These are phyloP conservation scores for Ceratocystis papillata DNA, from an alignment of 2,329 filamentous ascomycete genomes.

Conservation along the genomic window DNA sequence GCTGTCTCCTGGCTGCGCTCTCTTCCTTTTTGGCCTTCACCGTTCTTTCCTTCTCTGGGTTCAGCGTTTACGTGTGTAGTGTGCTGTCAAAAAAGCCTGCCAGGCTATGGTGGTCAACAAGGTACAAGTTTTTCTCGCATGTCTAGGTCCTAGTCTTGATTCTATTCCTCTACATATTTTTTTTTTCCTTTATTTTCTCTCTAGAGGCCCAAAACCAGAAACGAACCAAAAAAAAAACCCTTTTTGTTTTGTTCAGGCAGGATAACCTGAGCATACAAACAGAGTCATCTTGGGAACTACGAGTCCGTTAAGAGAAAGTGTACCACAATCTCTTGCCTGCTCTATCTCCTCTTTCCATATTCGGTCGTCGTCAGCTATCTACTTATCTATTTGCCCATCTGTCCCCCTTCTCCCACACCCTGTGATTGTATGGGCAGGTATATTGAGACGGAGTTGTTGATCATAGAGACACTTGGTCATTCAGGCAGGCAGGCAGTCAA, in stretches of 20 bases:
- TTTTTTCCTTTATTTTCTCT: not conserved
- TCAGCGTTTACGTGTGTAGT: not conserved
- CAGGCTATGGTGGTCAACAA: not conserved
- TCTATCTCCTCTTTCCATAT: not conserved
- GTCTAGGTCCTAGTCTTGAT: not conserved
- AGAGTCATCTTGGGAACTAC: not conserved
- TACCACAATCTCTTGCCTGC: not conserved
- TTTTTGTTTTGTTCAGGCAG: not conserved
- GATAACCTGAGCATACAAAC: not conserved
- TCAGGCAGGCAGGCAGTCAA: not conserved
- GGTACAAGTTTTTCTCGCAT: constrained; percentile 9
- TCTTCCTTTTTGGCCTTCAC: not conserved
- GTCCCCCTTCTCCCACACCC: not conserved
- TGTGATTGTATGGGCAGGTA: constrained; percentile 11
- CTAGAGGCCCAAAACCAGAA: not conserved
- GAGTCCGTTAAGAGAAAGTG: not conserved
- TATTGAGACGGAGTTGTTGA: not conserved
- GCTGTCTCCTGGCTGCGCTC: not conserved
- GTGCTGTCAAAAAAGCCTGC: constrained; percentile 12
- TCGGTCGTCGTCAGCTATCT: not conserved
- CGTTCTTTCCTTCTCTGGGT: not conserved
- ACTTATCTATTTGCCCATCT: not conserved
- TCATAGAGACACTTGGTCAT: not conserved
- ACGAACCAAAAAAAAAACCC: not conserved
- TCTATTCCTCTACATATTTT: constrained; percentile 10